phyloP scores from a whole-genome alignment of 495 filamentous ascomycete genomes.

The Neurospora sp. region DNA sequence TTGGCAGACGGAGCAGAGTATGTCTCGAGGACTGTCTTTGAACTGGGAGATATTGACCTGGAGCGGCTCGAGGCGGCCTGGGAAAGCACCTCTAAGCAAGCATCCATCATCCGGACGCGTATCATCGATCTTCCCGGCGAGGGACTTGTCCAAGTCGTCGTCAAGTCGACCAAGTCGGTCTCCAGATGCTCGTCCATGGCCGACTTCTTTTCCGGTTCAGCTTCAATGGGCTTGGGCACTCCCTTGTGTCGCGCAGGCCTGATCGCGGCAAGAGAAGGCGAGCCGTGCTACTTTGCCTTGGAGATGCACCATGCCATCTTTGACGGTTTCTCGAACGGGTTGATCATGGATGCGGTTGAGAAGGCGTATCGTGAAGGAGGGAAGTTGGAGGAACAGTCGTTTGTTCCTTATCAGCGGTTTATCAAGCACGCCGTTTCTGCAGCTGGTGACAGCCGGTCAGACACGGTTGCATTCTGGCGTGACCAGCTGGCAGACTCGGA shows the following conservation, averaged over 20 bases:
- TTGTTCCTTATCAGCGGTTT: neutral
- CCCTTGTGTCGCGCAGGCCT: neutral
- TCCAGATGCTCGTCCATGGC: neutral
- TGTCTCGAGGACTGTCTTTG: slow-evolving; percentile 30
- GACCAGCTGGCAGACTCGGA: neutral
- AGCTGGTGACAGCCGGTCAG: neutral
- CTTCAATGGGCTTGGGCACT: neutral
- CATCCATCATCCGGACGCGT: slow-evolving; percentile 51
- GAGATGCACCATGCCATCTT: slow-evolving; percentile 56
- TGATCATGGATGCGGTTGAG: neutral
- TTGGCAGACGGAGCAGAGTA: slow-evolving; percentile 20
- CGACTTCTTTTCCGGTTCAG: neutral
- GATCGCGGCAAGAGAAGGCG: neutral
- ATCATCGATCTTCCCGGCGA: slow-evolving; percentile 34
- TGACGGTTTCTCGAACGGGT: slow-evolving; percentile 36
- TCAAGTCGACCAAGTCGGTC: neutral
- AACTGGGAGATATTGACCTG: slow-evolving; percentile 32
- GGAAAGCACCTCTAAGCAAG: slow-evolving; percentile 26
- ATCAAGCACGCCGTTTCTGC: neutral
- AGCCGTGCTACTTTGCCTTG: slow-evolving; percentile 31
- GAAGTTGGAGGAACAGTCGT: neutral
- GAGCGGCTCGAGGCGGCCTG: slow-evolving; percentile 37
- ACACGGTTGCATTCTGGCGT: neutral
- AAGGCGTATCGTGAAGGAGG: neutral
- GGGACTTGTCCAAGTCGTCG: slow-evolving; percentile 10